A percentile compares a stretch with the other conserved stretches of the same genome.
Conservation (phyloP, 352 stramenopile genomes). For the Pythium chondricola region DNA sequence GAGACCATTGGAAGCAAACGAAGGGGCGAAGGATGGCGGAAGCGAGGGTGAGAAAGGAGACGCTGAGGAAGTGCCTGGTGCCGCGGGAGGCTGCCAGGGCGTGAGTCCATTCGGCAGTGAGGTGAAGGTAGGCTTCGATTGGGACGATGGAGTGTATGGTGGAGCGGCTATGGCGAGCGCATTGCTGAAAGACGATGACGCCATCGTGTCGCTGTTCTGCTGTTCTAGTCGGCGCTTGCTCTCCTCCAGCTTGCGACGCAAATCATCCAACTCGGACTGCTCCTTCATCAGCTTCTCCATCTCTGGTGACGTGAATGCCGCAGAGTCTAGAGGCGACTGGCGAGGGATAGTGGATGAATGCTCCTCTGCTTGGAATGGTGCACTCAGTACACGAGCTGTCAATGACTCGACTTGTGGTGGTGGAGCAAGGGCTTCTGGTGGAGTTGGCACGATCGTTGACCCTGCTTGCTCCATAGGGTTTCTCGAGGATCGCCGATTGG, state of each 20-base stretch:
- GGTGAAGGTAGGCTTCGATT: background rate
- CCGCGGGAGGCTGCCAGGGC: conserved; percentile 12
- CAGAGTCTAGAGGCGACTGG: conserved; percentile 1
- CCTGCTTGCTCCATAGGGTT: too few relatives aligned
- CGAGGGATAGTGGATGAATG: conserved; percentile 1
- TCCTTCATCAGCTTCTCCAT: conserved; percentile 64
- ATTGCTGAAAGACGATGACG: conserved; percentile 6
- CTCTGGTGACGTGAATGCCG: conserved; percentile 28
- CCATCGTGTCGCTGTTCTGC: conserved; percentile 13
- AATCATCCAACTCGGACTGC: conserved; percentile 51
- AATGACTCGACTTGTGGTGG: background rate
- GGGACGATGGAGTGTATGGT: background rate
- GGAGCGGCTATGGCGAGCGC: conserved; percentile 6
- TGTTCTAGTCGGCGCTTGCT: conserved; percentile 55
- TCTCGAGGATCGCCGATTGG: conserved; percentile 2
- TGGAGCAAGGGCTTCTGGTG: background rate
- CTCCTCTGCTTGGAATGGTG: conserved; percentile 2
- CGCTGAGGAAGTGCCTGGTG: background rate
- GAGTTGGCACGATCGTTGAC: background rate
- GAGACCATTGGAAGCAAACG: background rate
- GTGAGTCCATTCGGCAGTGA: conserved; percentile 7
- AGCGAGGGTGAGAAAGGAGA: conserved; percentile 5
- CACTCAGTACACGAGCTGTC: conserved; percentile 6
- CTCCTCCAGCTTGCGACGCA: conserved; percentile 61
- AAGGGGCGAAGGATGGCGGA: background rate